These are phyloP conservation scores for Ogataea glucozyma DNA, from an alignment of 805 yeast genomes.

Conservation along the genomic window DNA sequence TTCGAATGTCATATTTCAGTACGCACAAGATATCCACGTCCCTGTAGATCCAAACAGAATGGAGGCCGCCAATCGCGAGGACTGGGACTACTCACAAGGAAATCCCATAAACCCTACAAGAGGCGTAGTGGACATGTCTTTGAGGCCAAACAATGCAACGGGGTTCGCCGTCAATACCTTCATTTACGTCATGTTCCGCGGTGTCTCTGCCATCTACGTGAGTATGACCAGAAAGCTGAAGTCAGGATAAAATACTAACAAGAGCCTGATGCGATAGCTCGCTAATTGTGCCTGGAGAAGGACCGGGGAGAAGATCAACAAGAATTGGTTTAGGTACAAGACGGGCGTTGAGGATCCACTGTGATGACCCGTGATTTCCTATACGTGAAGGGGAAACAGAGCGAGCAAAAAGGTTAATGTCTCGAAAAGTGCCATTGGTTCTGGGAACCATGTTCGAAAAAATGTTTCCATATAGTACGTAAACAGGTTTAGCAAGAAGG, in stretches of 20 bases:
- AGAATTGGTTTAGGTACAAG: slow-evolving; percentile 13
- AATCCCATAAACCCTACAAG: slow-evolving; percentile 10
- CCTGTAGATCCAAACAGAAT: slow-evolving; percentile 9
- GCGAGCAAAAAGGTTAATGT: too few relatives aligned
- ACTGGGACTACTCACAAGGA: slow-evolving; percentile 14
- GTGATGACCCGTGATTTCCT: not conserved
- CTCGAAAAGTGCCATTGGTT: too few relatives aligned
- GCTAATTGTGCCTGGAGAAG: slow-evolving; percentile 11
- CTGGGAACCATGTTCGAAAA: too few relatives aligned
- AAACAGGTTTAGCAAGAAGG: too few relatives aligned
- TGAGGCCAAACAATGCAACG: slow-evolving; percentile 13
- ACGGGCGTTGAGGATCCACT: slow-evolving; percentile 12
- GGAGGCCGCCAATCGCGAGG: slow-evolving; percentile 13
- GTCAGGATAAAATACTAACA: not conserved
- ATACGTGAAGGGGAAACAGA: too few relatives aligned
- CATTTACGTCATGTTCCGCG: slow-evolving; percentile 13
- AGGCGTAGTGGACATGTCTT: slow-evolving; percentile 9
- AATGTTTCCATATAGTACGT: too few relatives aligned
- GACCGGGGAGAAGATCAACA: slow-evolving; percentile 12
- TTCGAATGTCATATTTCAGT: not conserved
- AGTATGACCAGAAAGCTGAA: not conserved
- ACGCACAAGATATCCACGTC: slow-evolving; percentile 8
- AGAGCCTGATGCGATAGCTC: slow-evolving; percentile 1
- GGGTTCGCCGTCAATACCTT: slow-evolving; percentile 11
- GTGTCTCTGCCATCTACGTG: slow-evolving; percentile 13